Conservation (phyloP, 2,329 filamentous ascomycete genomes). For the Cladosporium halotolerans region DNA sequence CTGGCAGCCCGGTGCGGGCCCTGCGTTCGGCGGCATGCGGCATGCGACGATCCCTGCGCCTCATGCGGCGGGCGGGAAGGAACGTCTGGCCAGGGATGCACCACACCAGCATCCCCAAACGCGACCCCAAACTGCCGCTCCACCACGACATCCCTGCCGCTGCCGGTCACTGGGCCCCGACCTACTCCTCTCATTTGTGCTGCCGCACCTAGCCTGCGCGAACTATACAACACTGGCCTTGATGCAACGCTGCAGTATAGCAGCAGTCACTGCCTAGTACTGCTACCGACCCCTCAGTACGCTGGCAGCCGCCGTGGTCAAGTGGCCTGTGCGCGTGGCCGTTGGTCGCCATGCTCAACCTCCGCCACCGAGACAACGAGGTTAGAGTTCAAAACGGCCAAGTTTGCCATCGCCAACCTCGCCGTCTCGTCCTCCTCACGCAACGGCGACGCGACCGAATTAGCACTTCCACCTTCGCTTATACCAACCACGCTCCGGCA, state of each 20-base stretch:
- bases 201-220: too few species aligned
- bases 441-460: background rate
- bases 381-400: constrained; percentile 4
- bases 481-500: too few species aligned
- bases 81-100: constrained; percentile 3
- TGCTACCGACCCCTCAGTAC: background rate
- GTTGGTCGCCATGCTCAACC: constrained; percentile 1
- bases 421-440: background rate
- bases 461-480: too few species aligned
- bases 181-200: constrained; percentile 3
- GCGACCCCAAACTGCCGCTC: constrained; percentile 1
- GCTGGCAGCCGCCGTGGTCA: background rate
- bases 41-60: background rate
- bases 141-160: constrained; percentile 3
- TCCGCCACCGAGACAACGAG: background rate
- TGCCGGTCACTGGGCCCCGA: constrained; percentile 3
- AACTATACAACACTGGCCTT: background rate
- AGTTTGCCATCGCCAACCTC: constrained; percentile 1
- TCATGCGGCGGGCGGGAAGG: background rate
- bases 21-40: constrained; percentile 1
- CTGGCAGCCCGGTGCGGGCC: background rate
- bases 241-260: background rate
- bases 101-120: constrained; percentile 2
- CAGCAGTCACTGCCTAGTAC: background rate
- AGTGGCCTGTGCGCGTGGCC: constrained; percentile 5